Conservation (phyloP, 306 rosid genomes). For the Castanea mollissima region DNA sequence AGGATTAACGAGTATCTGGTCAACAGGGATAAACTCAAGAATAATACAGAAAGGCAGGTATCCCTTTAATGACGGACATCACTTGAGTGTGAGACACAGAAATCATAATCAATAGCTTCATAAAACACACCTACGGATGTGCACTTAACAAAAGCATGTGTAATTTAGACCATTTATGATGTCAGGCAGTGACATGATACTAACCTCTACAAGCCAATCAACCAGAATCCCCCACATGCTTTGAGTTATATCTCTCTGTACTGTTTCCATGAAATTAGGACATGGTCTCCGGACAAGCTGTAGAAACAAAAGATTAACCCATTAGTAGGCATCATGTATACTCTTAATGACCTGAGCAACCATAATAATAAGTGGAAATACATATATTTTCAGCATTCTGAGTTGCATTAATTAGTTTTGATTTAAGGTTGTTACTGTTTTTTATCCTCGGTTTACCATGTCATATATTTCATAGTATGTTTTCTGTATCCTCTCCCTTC, state of each 20-base stretch:
- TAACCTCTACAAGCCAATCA: slow-evolving; percentile 98
- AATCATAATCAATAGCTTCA: slow-evolving; percentile 4
- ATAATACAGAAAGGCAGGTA: background rate
- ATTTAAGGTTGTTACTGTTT: background rate
- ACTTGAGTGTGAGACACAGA: background rate
- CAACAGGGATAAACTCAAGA: background rate
- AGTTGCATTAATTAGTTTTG: background rate
- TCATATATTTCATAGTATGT: background rate
- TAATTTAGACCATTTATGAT: background rate
- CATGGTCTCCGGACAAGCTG: slow-evolving; percentile 76
- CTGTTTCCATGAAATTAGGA: slow-evolving; percentile 62
- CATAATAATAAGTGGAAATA: background rate
- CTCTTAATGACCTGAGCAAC: background rate
- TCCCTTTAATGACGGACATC: background rate
- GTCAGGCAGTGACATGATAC: slow-evolving; percentile 26
- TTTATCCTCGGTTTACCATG: background rate
- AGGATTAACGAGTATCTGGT: background rate
- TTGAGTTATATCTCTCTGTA: slow-evolving; percentile 75
- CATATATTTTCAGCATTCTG: background rate
- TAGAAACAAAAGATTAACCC: slow-evolving; percentile 4
- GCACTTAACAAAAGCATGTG: background rate
- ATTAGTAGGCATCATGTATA: slow-evolving; percentile 5
- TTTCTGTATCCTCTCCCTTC: background rate
- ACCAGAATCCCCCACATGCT: slow-evolving; percentile 85
- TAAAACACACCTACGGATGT: background rate